phyloP scores from a whole-genome alignment of 2,329 filamentous ascomycete species.

The Penicillium occitanis region DNA sequence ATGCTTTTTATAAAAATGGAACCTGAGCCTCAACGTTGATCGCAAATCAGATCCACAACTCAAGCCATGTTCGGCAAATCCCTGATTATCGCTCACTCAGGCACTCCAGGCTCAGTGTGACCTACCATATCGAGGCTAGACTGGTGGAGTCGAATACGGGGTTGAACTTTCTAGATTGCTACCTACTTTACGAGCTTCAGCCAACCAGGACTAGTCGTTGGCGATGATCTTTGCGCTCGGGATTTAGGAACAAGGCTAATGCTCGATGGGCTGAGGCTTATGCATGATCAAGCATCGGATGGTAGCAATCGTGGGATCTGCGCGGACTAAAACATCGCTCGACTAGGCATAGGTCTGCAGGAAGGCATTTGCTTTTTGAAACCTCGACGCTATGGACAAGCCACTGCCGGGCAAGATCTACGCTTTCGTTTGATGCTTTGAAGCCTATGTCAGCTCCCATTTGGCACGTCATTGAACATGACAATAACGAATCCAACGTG shows the following conservation, averaged over 20 bases:
- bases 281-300: constrained; percentile 7
- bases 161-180: constrained; percentile 7
- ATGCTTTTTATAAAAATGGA: not conserved
- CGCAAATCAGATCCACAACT: not conserved
- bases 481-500: not conserved
- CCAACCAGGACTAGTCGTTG: not conserved
- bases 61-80: not conserved
- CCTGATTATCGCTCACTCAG: not conserved
- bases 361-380: not conserved
- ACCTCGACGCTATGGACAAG: not conserved
- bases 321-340: not conserved
- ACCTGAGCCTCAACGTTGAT: constrained; percentile 8
- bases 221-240: not conserved
- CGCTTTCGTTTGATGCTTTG: not conserved
- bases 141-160: constrained; percentile 3
- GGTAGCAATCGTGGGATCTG: constrained; percentile 1
- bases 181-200: not conserved
- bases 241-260: not conserved
- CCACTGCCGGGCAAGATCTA: not conserved
- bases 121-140: constrained; percentile 3
- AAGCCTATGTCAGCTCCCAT: not conserved
- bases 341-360: not conserved
- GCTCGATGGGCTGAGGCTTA: not conserved
- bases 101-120: not conserved
- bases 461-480: constrained; percentile 2